Conservation (phyloP, 331 rosid genomes). For the Acacia concinna region DNA sequence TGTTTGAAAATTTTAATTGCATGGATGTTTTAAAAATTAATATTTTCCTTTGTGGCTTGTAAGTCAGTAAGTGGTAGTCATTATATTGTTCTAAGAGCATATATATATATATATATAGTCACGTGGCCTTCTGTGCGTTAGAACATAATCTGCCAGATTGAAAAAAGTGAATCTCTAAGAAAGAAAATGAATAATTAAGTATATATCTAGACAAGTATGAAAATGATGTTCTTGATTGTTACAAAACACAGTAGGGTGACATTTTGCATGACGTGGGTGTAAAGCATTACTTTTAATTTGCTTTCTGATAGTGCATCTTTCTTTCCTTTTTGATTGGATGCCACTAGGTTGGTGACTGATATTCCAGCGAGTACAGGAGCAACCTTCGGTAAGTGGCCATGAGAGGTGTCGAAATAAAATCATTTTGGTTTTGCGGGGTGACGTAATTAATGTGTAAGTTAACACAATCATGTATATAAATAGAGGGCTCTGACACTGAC, state of each 20-base stretch:
- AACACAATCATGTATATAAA: neutral
- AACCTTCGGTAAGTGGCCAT: conserved; percentile 27
- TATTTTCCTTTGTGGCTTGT: too few species aligned
- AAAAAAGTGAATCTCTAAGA: too few species aligned
- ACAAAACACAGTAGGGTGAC: neutral
- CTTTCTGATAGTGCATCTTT: neutral
- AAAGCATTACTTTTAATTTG: neutral
- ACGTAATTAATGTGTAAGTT: neutral
- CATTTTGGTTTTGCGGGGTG: neutral
- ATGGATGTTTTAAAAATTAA: too few species aligned
- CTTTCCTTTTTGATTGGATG: neutral
- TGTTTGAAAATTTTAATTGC: neutral
- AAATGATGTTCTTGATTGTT: neutral
- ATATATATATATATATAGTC: too few species aligned
- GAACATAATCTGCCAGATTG: too few species aligned
- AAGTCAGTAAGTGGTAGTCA: too few species aligned
- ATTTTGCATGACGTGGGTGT: neutral
- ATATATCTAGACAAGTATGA: too few species aligned
- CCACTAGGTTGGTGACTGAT: conserved; percentile 33
- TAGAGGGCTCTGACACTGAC: neutral
- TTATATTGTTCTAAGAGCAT: too few species aligned
- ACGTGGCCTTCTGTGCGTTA: too few species aligned
- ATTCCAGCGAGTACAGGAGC: conserved; percentile 37
- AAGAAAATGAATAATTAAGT: too few species aligned
- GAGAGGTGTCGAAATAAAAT: neutral